Base-by-base conservation (phyloP, 371 early-diverging fungal species). In the Rhizopus delemar region DNA sequence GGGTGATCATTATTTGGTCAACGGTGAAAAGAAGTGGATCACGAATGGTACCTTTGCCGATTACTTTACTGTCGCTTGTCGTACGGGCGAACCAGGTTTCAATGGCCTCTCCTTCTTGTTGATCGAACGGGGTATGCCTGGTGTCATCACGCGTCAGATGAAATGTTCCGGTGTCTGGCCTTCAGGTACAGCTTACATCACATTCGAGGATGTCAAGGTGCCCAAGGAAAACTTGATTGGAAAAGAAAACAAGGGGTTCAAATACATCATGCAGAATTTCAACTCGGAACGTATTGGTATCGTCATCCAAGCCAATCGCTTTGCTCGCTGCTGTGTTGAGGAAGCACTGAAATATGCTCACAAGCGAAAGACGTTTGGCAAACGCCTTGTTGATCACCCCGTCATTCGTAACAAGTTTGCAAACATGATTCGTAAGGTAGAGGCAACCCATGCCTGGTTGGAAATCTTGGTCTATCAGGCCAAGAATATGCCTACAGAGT, bases 31-130 rank as follows among this genome's bases (percentile, higher is more conserved):
- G 83, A 91, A 91, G 70, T 88, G 89, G 86, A 86, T 86, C 54
- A 91, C 93, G 39, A 92, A 91, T 64, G 93, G 93, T 58, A 83
- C 85, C 2, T 92, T 82, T 75, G 89, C 93, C 22, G 90, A 91
- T 46, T 86, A 69, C 60, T 82, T 85, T 53, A 82, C 82, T 0
- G 70, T 72, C 11, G 88, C 84, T 43, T 89, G 79, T 41, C 76
- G 85, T 57, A 93, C 92, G 1, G 92, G 92, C 41, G 89, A 79
- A 34, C 78, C 77, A 8, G 93, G 93, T 8, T 90, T 90, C 83
- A 80, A 78, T 53, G 93, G 93, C 7, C 73, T 93, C 52, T 86
- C 87, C 4, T 64, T 93, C 22, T 53, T 93, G 29, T 68, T 93
- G 22, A 70, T 92, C 28, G 92, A 91, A 60, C 79, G 89, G 16